phyloP scores from a whole-genome alignment of 2,329 filamentous ascomycete genomes.

The Thelonectria rubi region DNA sequence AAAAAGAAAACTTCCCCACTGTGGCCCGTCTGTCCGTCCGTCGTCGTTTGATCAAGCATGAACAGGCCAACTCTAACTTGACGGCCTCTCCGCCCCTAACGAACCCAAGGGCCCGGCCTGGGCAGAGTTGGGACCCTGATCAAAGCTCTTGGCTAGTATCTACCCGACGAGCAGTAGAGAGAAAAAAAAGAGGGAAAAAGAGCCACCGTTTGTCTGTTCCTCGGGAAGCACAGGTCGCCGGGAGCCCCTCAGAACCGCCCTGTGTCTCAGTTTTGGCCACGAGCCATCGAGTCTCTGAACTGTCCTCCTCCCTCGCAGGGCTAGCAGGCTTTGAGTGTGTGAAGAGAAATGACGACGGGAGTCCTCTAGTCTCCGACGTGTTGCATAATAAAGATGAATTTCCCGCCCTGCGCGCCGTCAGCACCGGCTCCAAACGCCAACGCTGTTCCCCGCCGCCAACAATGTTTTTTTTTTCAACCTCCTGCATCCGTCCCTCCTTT shows the following conservation, averaged over 20 bases:
- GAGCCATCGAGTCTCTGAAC: slow-evolving; percentile 1
- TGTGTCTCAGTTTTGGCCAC: neutral
- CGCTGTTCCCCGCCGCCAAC: slow-evolving; percentile 9
- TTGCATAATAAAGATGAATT: slow-evolving; percentile 32
- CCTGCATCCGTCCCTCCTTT: no score
- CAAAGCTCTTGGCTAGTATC: slow-evolving; percentile 12
- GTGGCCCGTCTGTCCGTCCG: neutral
- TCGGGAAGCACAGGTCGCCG: slow-evolving; percentile 17
- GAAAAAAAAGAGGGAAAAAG: slow-evolving; percentile 3
- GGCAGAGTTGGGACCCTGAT: neutral
- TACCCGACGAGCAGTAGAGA: neutral
- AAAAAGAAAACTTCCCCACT: slow-evolving; percentile 8
- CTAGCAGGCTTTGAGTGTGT: no score
- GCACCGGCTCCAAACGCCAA: slow-evolving; percentile 26
- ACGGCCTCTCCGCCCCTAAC: no score
- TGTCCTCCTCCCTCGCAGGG: neutral
- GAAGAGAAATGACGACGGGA: no score
- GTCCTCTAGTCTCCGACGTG: no score
- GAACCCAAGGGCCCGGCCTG: neutral
- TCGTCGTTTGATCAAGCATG: slow-evolving; percentile 10
- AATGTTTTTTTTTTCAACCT: neutral
- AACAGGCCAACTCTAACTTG: slow-evolving; percentile 3
- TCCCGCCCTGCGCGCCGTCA: slow-evolving; percentile 31
- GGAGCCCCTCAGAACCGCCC: slow-evolving; percentile 11
- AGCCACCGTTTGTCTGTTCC: slow-evolving; percentile 8